Base-by-base conservation (phyloP, 352 stramenopile genomes). In the Phytopythium cucurbitacearum region DNA sequence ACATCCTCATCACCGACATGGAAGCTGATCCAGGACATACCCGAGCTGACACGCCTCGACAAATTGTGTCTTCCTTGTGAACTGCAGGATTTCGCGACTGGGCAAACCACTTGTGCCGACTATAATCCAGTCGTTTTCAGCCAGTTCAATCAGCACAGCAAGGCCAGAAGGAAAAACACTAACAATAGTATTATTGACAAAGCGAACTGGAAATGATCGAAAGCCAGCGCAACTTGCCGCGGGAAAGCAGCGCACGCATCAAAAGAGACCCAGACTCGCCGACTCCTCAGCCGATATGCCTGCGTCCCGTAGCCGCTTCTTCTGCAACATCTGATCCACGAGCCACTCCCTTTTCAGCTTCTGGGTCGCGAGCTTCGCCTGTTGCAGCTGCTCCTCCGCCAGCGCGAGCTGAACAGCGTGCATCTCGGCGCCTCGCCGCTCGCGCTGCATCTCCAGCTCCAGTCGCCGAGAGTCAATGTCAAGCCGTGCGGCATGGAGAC, bases 321-420 rank as follows among this genome's bases (percentile, higher is more conserved):
- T 83, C 28, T 83, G 73, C 38, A 83, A 48, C 53, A 71, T 57
- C 51, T 80, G 70, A n/a, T 83, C 69, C 16, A 80, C 58, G 48
- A 80, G 56, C 73, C 69, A 80, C 51, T 83, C 69, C 3, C 54
- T 64, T 43, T 68, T 75, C 45, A 80, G 66, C 57, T 80, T 83
- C 43, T 80, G 69, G 7, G 69, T 80, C 4, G 55, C 53, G 46
- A 80, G 48, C 35, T 75, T 73, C 12, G 69, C 67, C 40, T 83
- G 73, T 13, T 78, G 68, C n/a, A 83, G 51, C 58, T 83, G 70
- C 35, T 83, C 72, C 57, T 76, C 64, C 12, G 70, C 73, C 43
- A 83, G 56, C 32, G 66, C 65, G 21, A 83, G 42, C 43, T 83
- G 73, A 47, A 83, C 67, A 2, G 59, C 56, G 55, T 83, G 69